Evolutionary conservation across 306 rosid species (phyloP).

Genomic region (Mimosa pudica): DNA sequence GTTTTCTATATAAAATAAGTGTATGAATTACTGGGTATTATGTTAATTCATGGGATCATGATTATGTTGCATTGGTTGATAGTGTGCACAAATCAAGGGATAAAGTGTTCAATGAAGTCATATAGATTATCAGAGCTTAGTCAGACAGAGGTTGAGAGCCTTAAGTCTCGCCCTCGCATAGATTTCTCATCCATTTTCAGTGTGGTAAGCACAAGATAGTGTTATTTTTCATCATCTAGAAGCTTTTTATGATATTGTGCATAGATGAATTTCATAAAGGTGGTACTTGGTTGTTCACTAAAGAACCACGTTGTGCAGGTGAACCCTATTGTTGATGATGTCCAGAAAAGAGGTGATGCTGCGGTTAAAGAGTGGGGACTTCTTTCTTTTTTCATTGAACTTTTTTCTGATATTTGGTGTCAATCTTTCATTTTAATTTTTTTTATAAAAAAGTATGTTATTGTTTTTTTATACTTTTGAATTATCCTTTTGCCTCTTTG

Average conservation of each 20-base stretch:
- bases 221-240: background rate
- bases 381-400: background rate
- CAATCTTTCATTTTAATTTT: background rate
- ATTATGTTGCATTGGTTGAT: constrained; percentile 9
- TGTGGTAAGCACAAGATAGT: constrained; percentile 43
- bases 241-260: background rate
- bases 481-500: background rate
- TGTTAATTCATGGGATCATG: background rate
- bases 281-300: background rate
- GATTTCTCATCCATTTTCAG: constrained; percentile 90
- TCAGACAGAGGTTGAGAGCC: constrained; percentile 57
- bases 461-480: background rate
- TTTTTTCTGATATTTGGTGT: background rate
- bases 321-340: constrained; percentile 90
- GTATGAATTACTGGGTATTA: background rate
- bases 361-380: constrained; percentile 75
- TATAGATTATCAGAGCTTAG: constrained; percentile 76
- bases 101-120: constrained; percentile 70
- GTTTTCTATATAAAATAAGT: background rate
- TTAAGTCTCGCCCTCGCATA: constrained; percentile 87
- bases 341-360: constrained; percentile 73
- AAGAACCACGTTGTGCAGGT: constrained; percentile 50
- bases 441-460: background rate
- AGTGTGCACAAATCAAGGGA: constrained; percentile 41
- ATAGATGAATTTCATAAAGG: background rate